Percentiles rank a stretch among this genome's conserved stretches.
These are phyloP conservation scores for Rhizophlyctis rosea DNA, from an alignment of 192 early-diverging fungal genomes.

Conservation along the genomic window DNA sequence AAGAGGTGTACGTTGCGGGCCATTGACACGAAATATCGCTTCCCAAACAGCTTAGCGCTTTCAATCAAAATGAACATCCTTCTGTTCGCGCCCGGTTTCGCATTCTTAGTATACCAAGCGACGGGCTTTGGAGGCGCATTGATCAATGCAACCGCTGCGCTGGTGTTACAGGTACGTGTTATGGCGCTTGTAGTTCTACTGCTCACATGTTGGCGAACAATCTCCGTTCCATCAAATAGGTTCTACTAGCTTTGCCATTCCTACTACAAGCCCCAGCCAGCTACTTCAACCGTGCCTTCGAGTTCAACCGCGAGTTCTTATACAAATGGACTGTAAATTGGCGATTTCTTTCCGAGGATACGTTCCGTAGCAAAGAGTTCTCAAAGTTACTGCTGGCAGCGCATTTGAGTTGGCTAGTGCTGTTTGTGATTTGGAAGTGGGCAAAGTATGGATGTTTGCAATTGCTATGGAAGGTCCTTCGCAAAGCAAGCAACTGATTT, in stretches of 20 bases:
- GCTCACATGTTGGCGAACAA: neutral
- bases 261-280: slow-evolving; percentile 48
- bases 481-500: neutral
- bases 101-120: slow-evolving; percentile 58
- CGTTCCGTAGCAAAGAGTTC: slow-evolving; percentile 64
- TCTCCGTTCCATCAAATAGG: too few relatives aligned
- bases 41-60: slow-evolving; percentile 73
- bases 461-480: slow-evolving; percentile 3
- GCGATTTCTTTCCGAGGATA: slow-evolving; percentile 70
- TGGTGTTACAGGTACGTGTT: slow-evolving; percentile 33
- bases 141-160: slow-evolving; percentile 29
- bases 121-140: slow-evolving; percentile 43
- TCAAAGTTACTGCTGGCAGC: slow-evolving; percentile 53
- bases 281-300: slow-evolving; percentile 80
- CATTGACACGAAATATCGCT: too few relatives aligned
- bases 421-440: slow-evolving; percentile 47
- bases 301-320: slow-evolving; percentile 79
- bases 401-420: slow-evolving; percentile 61
- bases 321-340: slow-evolving; percentile 97
- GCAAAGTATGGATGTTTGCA: slow-evolving; percentile 7
- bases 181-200: neutral
- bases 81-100: slow-evolving; percentile 85
- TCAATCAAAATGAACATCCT: slow-evolving; percentile 96
- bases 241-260: slow-evolving; percentile 63
- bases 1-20: too few relatives aligned